Evolutionary conservation across 768 basidiomycete genomes (phyloP).

Genomic region (Tricholoma bakamatsutake): DNA sequence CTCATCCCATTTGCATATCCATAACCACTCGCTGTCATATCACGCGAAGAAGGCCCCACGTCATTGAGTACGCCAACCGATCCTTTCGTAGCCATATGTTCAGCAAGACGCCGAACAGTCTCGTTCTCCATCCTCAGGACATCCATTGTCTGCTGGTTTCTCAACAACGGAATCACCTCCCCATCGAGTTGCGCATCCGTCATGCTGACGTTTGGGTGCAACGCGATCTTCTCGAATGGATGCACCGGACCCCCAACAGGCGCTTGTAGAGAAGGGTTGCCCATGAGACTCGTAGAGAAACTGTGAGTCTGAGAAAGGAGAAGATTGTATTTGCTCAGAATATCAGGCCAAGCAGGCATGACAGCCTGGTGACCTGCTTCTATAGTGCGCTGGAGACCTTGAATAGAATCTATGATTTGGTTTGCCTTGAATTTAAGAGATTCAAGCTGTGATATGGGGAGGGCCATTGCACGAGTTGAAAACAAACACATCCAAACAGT

Average conservation of each 20-base stretch:
- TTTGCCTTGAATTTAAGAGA: slow-evolving; percentile 71
- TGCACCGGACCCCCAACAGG: slow-evolving; percentile 27
- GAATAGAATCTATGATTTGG: slow-evolving; percentile 76
- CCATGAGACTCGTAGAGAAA: slow-evolving; percentile 43
- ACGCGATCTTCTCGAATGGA: slow-evolving; percentile 56
- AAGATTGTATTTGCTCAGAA: slow-evolving; percentile 81
- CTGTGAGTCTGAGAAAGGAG: slow-evolving; percentile 79
- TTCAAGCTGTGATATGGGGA: slow-evolving; percentile 68
- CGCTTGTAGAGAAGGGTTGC: slow-evolving; percentile 22
- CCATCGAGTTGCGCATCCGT: slow-evolving; percentile 66
- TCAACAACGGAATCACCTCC: slow-evolving; percentile 66
- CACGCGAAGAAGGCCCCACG: slow-evolving; percentile 23
- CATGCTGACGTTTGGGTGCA: slow-evolving; percentile 57
- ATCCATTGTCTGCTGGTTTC: slow-evolving; percentile 76
- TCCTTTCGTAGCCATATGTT: slow-evolving; percentile 59
- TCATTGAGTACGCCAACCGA: slow-evolving; percentile 44
- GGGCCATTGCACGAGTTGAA: slow-evolving; percentile 2
- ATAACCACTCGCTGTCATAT: slow-evolving; percentile 6
- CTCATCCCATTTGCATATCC: slow-evolving; percentile 1
- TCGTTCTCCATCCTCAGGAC: slow-evolving; percentile 68
- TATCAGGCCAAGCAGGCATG: slow-evolving; percentile 86
- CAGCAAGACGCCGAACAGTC: slow-evolving; percentile 62
- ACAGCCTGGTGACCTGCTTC: slow-evolving; percentile 47
- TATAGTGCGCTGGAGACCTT: slow-evolving; percentile 56
- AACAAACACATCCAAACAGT: not conserved